Base-by-base conservation (phyloP, 2,329 filamentous ascomycete genomes). In the Claviceps sorghi region DNA sequence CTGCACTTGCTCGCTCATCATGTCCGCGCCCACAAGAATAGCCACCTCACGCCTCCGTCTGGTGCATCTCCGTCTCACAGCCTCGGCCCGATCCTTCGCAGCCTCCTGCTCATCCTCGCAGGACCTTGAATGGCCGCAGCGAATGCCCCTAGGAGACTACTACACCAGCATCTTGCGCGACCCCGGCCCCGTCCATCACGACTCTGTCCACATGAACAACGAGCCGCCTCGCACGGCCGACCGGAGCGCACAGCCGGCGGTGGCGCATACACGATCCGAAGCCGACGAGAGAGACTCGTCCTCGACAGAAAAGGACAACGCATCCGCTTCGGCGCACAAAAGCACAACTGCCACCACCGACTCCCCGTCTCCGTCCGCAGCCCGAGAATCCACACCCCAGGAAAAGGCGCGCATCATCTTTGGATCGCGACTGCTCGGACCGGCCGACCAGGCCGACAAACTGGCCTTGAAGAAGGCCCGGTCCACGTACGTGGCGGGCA, bases 351-450 rank as follows among this genome's bases (percentile, higher is more conserved):
- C 47, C 50, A 21, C 55, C 53, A 17, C 46, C 56, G 9, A 36
- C 52, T 3, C 53, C 54, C 9, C 49, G 53, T 26, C 38, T 58
- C 26, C 56, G 58, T 5, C 57, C 59, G 7, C 66, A 72, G 10
- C 15, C 15, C 19, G 21, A 47, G 50, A 51, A n/a, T 15, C 32
- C 1, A 74, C 74, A 49, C 73, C 70, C 17, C 64, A 80, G 58
- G 73, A 79, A 52, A 76, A 73, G 41, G 73, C 80, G 22, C 72
- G 80, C 45, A 80, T 94, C 61, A 77, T 96, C 34, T 96, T 98
- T 62, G 88, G 89, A 21, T 86, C 86, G 8, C 79, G 83, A 9
- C 76, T 93, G 15, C 81, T 84, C 26, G 86, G 85, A 0, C 86
- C 89, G 1, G 77, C 78, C 40, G 83, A 88, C 61, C 76, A 84